These are phyloP conservation scores for Metschnikowia bowlesiae DNA, from an alignment of 805 yeast species.

Conservation along the genomic window DNA sequence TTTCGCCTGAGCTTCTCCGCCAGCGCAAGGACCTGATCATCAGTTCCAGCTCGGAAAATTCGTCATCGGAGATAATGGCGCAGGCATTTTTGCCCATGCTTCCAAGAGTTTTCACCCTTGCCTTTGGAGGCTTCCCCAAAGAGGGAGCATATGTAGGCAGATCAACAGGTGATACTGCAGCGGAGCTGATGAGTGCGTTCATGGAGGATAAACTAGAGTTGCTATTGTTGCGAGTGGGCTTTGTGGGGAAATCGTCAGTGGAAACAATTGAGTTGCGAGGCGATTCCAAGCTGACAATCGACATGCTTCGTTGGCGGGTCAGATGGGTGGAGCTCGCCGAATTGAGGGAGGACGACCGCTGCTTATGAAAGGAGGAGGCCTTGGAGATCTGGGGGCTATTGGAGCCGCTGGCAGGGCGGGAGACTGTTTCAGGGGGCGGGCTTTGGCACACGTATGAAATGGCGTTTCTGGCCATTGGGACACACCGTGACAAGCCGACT, in stretches of 20 bases:
- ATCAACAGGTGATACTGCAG: conserved; percentile 11
- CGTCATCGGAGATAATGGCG: conserved; percentile 34
- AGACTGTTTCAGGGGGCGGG: conserved; percentile 1
- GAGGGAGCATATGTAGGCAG: conserved; percentile 4
- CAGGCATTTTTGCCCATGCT: conserved; percentile 12
- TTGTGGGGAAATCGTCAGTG: conserved; percentile 29
- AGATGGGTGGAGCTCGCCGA: conserved; percentile 27
- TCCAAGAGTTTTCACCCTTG: not conserved
- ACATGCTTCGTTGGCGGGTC: conserved; percentile 28
- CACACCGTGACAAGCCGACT: not conserved
- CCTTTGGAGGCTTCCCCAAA: conserved; percentile 3
- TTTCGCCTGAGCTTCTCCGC: conserved; percentile 17
- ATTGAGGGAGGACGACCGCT: conserved; percentile 32
- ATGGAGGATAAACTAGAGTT: conserved; percentile 21
- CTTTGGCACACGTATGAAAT: conserved; percentile 2
- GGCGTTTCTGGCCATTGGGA: not conserved
- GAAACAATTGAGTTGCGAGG: conserved; percentile 40
- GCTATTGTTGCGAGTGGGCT: conserved; percentile 34
- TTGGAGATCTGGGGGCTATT: conserved; percentile 1
- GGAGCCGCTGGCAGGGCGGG: not conserved
- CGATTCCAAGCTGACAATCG: conserved; percentile 34
- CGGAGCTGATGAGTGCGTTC: conserved; percentile 2
- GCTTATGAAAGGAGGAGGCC: conserved; percentile 13
- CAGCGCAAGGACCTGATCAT: conserved; percentile 9
- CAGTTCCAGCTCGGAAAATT: conserved; percentile 27